These are phyloP conservation scores for Rubia tinctorum DNA, from an alignment of 305 asterid genomes.

Conservation along the genomic window DNA sequence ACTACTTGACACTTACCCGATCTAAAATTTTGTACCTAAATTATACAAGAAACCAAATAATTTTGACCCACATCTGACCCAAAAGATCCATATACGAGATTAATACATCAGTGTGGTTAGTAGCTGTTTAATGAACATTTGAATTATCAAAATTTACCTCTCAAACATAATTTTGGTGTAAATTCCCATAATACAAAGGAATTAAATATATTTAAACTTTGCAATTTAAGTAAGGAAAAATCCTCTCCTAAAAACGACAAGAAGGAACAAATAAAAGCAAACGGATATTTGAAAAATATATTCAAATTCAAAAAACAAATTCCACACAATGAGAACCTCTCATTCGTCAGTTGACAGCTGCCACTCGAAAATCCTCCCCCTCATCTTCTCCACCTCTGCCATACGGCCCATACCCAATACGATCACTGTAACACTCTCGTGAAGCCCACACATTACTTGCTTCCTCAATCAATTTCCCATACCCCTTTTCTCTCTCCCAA, in stretches of 20 bases:
- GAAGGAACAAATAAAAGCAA: background rate
- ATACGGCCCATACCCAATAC: background rate
- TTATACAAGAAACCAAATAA: too few species aligned
- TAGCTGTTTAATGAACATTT: too few species aligned
- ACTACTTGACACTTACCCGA: too few species aligned
- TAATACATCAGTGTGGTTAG: too few species aligned
- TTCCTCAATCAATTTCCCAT: background rate
- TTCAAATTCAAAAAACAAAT: background rate
- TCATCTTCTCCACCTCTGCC: slow-evolving; percentile 28
- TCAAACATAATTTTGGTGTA: too few species aligned
- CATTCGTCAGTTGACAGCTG: slow-evolving; percentile 38
- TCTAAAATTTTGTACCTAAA: too few species aligned
- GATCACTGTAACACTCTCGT: slow-evolving; percentile 3
- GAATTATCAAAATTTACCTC: too few species aligned
- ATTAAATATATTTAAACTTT: too few species aligned
- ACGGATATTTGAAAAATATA: background rate
- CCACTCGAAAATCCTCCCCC: slow-evolving; percentile 27
- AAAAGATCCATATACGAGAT: too few species aligned
- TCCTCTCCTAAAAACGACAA: background rate
- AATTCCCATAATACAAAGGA: too few species aligned
- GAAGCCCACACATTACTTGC: background rate
- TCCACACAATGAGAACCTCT: slow-evolving; percentile 40
- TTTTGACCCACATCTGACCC: too few species aligned
- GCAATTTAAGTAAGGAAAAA: background rate
- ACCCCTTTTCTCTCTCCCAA: slow-evolving; percentile 17